Evolutionary conservation across 495 filamentous ascomycete genomes (phyloP).

Genomic region (Trichoderma orchidacearum): DNA sequence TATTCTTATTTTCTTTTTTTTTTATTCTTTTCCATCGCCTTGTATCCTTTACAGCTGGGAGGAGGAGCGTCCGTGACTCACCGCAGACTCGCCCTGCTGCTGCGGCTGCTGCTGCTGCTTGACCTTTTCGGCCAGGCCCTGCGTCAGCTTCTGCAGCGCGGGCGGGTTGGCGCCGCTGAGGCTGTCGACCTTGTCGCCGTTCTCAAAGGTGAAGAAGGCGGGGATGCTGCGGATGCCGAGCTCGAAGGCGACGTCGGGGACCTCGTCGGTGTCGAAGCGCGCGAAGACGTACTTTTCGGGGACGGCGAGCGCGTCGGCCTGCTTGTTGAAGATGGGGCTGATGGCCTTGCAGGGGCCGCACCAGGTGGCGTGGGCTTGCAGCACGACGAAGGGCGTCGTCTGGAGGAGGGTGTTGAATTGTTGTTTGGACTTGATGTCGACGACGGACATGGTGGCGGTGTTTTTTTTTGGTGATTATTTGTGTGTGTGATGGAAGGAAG

Average conservation of each 20-base stretch:
- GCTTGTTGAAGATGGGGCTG: slow-evolving; percentile 41
- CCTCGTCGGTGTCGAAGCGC: slow-evolving; percentile 44
- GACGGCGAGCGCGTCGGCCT: slow-evolving; percentile 29
- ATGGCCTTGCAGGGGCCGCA: slow-evolving; percentile 57
- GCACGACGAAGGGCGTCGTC: slow-evolving; percentile 23
- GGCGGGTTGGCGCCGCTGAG: slow-evolving; percentile 23
- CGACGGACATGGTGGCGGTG: background rate
- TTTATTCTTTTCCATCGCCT: background rate
- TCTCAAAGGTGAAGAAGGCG: slow-evolving; percentile 75
- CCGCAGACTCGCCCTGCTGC: slow-evolving; percentile 2
- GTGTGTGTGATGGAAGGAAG: background rate
- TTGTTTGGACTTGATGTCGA: slow-evolving; percentile 15
- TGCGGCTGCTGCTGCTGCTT: no score
- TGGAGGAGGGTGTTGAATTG: slow-evolving; percentile 19
- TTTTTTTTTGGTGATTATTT: background rate
- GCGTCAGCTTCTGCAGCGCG: slow-evolving; percentile 13
- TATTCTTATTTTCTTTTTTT: background rate
- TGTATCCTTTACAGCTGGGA: background rate
- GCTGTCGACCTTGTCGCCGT: slow-evolving; percentile 44
- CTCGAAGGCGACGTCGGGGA: slow-evolving; percentile 28
- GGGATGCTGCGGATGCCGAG: slow-evolving; percentile 50
- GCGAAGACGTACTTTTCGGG: slow-evolving; percentile 36
- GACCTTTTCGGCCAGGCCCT: slow-evolving; percentile 16
- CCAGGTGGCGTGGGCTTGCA: slow-evolving; percentile 47
- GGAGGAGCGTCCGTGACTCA: background rate